Conservation (phyloP, 257 asterid species). For the Ehretia macrophylla region DNA sequence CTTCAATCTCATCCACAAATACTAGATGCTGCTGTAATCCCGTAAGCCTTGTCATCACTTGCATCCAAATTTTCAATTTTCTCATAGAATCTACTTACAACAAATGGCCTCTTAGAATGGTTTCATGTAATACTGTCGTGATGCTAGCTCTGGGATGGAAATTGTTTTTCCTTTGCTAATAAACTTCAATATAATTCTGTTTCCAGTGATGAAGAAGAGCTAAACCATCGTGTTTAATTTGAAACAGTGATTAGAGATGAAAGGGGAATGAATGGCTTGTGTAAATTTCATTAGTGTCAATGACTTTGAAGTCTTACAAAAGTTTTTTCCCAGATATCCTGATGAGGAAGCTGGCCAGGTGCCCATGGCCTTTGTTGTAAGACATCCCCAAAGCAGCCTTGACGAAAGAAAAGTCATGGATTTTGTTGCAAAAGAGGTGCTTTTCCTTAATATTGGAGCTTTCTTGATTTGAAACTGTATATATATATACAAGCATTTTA, state of each 20-base stretch:
- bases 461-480: too few relatives aligned
- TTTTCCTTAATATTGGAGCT: background rate
- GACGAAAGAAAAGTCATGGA: conserved; percentile 31
- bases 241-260: too few relatives aligned
- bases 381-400: conserved; percentile 27
- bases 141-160: too few relatives aligned
- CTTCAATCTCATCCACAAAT: conserved; percentile 49
- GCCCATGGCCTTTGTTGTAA: conserved; percentile 54
- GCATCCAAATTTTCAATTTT: background rate
- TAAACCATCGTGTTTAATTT: too few relatives aligned
- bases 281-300: background rate
- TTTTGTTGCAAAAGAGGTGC: conserved; percentile 41
- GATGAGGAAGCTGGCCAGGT: conserved; percentile 54
- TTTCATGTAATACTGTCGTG: background rate
- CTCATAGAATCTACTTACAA: background rate
- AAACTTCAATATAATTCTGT: too few relatives aligned
- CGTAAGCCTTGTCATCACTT: conserved; percentile 23
- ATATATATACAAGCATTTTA: too few relatives aligned
- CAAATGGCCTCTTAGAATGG: background rate
- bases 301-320: background rate
- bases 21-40: conserved; percentile 52
- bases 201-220: too few relatives aligned
- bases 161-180: too few relatives aligned
- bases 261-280: background rate
- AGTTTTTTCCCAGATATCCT: conserved; percentile 29